These are phyloP conservation scores for Pisolithus microcarpus DNA, from an alignment of 768 basidiomycete species.

Conservation along the genomic window DNA sequence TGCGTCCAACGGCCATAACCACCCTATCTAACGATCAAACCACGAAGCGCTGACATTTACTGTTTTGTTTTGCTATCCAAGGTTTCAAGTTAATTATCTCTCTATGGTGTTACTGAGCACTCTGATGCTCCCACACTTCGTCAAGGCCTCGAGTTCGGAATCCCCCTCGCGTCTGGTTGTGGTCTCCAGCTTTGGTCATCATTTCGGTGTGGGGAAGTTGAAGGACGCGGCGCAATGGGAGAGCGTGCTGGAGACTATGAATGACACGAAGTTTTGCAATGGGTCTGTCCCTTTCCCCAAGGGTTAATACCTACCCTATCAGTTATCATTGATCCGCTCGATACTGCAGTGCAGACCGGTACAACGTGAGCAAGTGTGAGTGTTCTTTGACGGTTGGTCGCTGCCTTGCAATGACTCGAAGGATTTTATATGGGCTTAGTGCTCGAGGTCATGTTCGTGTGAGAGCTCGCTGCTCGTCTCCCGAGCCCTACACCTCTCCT, in stretches of 20 bases:
- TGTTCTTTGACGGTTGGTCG: neutral
- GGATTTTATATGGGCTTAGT: conserved; percentile 11
- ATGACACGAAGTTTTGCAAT: conserved; percentile 17
- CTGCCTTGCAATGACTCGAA: neutral
- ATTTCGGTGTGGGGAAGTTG: conserved; percentile 3
- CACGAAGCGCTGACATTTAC: neutral
- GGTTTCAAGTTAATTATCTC: conserved; percentile 31
- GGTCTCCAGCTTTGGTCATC: conserved; percentile 27
- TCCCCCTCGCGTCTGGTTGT: too few relatives aligned
- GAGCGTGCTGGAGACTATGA: conserved; percentile 20
- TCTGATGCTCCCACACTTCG: conserved; percentile 29
- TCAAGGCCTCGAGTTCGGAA: conserved; percentile 15
- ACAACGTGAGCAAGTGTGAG: conserved; percentile 22
- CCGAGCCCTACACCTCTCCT: conserved; percentile 16
- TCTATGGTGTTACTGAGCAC: conserved; percentile 28
- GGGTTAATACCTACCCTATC: conserved; percentile 2
- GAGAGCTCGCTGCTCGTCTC: conserved; percentile 26
- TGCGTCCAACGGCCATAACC: conserved; percentile 12
- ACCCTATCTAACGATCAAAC: neutral
- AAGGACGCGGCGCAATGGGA: conserved; percentile 4
- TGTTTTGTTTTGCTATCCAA: conserved; percentile 5
- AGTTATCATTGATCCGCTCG: neutral
- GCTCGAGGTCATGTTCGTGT: conserved; percentile 27
- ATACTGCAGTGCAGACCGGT: conserved; percentile 12
- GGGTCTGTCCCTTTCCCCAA: conserved; percentile 10